Percentiles rank a stretch among this genome's conserved stretches.
Evolutionary conservation across 2,329 filamentous ascomycete species (phyloP).

Genomic region (Calonectria henricotiae): DNA sequence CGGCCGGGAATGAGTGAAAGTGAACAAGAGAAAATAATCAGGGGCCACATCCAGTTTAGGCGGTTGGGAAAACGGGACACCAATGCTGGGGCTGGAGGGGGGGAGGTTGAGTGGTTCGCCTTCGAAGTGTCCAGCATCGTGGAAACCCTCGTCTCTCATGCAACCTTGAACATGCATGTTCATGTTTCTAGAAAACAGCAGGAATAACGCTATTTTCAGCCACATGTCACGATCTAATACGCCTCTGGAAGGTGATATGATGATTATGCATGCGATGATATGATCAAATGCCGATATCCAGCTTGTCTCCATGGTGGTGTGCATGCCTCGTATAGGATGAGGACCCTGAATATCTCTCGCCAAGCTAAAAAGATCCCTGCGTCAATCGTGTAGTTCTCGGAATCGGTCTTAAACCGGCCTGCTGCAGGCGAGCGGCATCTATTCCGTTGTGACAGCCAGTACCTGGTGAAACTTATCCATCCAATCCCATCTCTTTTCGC

Average conservation of each 20-base stretch:
- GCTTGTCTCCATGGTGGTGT: slow-evolving; percentile 1
- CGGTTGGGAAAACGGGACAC: slow-evolving; percentile 2
- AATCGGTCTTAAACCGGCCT: slow-evolving; percentile 13
- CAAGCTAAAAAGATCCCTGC: slow-evolving; percentile 28
- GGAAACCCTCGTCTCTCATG: slow-evolving; percentile 31
- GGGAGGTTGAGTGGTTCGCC: slow-evolving; percentile 31
- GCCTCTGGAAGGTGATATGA: slow-evolving; percentile 31
- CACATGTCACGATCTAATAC: slow-evolving; percentile 21
- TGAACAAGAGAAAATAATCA: slow-evolving; percentile 3
- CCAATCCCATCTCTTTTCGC: slow-evolving; percentile 25
- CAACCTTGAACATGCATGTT: slow-evolving; percentile 29
- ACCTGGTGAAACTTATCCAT: slow-evolving; percentile 26
- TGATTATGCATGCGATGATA: slow-evolving; percentile 27
- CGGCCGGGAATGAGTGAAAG: not conserved
- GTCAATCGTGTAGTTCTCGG: slow-evolving; percentile 31
- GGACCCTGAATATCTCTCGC: slow-evolving; percentile 28
- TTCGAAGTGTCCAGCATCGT: slow-evolving; percentile 23
- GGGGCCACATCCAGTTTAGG: not conserved
- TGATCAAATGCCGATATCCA: slow-evolving; percentile 35
- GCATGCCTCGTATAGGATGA: not conserved
- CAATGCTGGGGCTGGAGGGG: slow-evolving; percentile 12
- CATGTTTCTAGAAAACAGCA: slow-evolving; percentile 38
- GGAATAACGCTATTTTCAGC: slow-evolving; percentile 36
- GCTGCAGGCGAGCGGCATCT: slow-evolving; percentile 19
- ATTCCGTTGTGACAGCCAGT: slow-evolving; percentile 10